Evolutionary conservation across 306 rosid species (phyloP), one percentile per base, ranked within the genome.

Genomic region (Quercus mongolica): DNA sequence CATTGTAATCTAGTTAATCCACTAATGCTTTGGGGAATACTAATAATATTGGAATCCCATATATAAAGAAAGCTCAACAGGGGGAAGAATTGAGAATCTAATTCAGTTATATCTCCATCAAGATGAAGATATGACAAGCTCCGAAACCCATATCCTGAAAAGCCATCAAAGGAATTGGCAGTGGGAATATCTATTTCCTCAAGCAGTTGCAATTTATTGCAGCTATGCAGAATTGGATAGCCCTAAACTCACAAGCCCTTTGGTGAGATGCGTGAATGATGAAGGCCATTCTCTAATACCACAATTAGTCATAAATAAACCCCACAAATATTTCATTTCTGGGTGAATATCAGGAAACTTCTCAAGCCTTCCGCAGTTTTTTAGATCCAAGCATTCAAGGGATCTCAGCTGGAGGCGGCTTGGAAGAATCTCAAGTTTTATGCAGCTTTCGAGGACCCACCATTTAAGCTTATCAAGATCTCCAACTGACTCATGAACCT

Each of bases 301-400:
- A 46, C 52, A 0, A 10, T 11, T 46, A 0, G 0, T 0, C 14
- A 46, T 2, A 2, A 0, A 0, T 46, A 46, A 46, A 8, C 0
- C 0, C 4, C 0, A 3, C 4, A 46, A 46, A 46, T 3, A 46
- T 46, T 46, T 46, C 14, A 2, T 46, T 46, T 46, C 52, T 10
- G 12, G 52, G 52, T 46, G 52, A 46, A 46, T 46, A 46, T 46
- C 13, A 3, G 52, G 52, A 11, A 46, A 46, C 52, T 46, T 46
- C 49, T 7, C 2, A 41, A 41, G 49, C 21, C 21, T 21, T 21
- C 21, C 21, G 21, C 21, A 21, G 21, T 21, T 21, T 21, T 0
- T 38, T 38, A 38, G 46, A 38, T 0, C 1, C 6, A 38, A 6
- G 9, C 0, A 0, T 5, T 6, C 0, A 38, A 38, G 10, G 9